Base-by-base conservation (phyloP, 1,139 yeast species). In the Nematodospora anomalae region DNA sequence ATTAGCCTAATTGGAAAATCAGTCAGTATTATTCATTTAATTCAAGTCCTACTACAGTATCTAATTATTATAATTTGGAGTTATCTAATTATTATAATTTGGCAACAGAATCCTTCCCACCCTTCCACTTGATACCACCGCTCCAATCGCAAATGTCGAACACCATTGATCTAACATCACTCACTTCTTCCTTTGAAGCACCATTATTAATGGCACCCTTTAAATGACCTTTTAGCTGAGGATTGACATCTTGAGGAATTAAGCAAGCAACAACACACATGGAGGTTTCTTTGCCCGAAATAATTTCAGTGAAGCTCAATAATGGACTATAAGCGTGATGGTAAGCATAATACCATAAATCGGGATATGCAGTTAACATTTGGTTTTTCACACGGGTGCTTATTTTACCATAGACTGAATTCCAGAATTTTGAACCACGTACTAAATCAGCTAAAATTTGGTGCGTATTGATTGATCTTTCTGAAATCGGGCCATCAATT, bases 181-280 rank as follows among this genome's bases (percentile, higher is more conserved):
- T 67, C 33, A 88, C 68, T 44, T 84, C 86, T 34, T 80, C 85
- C 30, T 58, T 56, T 3, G 85, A 67, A 7, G 86, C 86, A 0
- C 96, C 96, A 27, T 81, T 76, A 52, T 88, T 88, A 37, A 81
- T 42, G 0, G 96, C 96, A 0, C 97, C 97, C 53, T 74, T 78
- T 44, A 89, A 69, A 55, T 89, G 97, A 0, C 97, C 97, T 60
- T 87, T 87, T 46, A 89, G 69, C 53, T 89, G 96, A 0, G 96
- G 96, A 49, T 85, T 87, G n/a, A 89, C 96, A 57, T 89, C 95
- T 55, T 87, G 96, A 0, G 97, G 97, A 10, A 89, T 81, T 50
- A 90, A 71, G 43, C 90, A 74, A 1, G 95, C 83, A 21, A 89
- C 78, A 4, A 89, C 79, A 31, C 88, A 83, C 49, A 87, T 58